phyloP scores from a whole-genome alignment of 345 rosid genomes.

The Lagerstroemia speciosa region DNA sequence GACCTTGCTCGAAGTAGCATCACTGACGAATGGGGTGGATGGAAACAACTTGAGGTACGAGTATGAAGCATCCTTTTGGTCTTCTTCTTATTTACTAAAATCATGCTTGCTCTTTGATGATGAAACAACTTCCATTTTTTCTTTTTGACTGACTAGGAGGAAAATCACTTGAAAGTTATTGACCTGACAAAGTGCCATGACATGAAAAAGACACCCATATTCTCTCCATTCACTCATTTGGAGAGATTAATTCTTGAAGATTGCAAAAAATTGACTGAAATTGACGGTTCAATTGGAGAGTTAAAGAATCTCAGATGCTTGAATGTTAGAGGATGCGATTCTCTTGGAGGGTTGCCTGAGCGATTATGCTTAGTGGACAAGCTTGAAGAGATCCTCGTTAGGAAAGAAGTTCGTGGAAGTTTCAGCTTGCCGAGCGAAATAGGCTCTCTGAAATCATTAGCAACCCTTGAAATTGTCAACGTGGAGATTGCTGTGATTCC shows the following conservation, averaged over 20 bases:
- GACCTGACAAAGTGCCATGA: background rate
- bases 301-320: background rate
- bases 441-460: background rate
- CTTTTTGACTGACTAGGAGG: background rate
- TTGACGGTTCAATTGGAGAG: background rate
- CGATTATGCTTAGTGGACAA: background rate
- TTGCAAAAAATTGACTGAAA: background rate
- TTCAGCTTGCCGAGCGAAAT: background rate
- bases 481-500: background rate
- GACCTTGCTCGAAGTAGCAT: background rate
- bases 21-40: background rate
- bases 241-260: constrained; percentile 3
- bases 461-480: background rate
- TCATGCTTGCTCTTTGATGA: background rate
- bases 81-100: background rate
- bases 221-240: background rate
- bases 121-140: background rate
- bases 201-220: background rate
- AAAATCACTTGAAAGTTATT: background rate
- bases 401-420: background rate
- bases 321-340: background rate
- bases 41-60: background rate
- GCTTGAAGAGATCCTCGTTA: background rate
- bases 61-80: background rate
- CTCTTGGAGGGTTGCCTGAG: background rate